phyloP scores from a whole-genome alignment of 2,329 filamentous ascomycete genomes.

The Penicillium sp. region DNA sequence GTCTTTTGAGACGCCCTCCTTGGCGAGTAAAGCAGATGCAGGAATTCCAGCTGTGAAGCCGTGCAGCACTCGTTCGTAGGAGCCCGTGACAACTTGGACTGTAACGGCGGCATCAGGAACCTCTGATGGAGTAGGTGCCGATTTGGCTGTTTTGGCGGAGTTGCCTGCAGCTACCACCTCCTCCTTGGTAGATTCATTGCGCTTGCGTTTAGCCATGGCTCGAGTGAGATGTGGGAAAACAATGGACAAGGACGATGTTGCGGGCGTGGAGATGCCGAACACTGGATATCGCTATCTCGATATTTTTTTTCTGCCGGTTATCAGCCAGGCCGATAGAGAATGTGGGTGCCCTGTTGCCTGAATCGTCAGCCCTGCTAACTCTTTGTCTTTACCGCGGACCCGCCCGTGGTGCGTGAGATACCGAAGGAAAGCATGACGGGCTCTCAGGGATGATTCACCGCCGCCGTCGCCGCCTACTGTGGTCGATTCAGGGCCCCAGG shows the following conservation, averaged over 20 bases:
- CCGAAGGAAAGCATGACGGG: too few species aligned
- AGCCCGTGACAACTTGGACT: constrained; percentile 87
- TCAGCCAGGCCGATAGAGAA: constrained; percentile 12
- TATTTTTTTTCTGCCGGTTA: constrained; percentile 21
- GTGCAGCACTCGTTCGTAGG: constrained; percentile 89
- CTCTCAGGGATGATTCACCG: too few species aligned
- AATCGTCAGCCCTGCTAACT: too few species aligned
- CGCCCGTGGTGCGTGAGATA: too few species aligned
- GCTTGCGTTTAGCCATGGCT: constrained; percentile 43
- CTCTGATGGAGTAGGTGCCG: constrained; percentile 21
- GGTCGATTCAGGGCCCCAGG: too few species aligned
- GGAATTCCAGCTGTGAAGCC: constrained; percentile 74
- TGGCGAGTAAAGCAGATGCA: constrained; percentile 20
- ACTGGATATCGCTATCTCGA: constrained; percentile 14
- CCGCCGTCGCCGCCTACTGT: too few species aligned
- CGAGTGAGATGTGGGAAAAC: not conserved
- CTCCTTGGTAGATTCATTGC: constrained; percentile 30
- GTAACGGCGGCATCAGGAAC: constrained; percentile 42
- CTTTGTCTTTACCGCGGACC: too few species aligned
- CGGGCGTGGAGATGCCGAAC: not conserved
- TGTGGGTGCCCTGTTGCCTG: constrained; percentile 8
- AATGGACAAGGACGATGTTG: constrained; percentile 2
- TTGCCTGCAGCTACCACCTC: constrained; percentile 17
- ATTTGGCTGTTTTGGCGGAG: constrained; percentile 32
- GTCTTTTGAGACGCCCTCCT: constrained; percentile 18